Evolutionary conservation across 768 basidiomycete species (phyloP).

Genomic region (Hortiboletus flavorubellus): DNA sequence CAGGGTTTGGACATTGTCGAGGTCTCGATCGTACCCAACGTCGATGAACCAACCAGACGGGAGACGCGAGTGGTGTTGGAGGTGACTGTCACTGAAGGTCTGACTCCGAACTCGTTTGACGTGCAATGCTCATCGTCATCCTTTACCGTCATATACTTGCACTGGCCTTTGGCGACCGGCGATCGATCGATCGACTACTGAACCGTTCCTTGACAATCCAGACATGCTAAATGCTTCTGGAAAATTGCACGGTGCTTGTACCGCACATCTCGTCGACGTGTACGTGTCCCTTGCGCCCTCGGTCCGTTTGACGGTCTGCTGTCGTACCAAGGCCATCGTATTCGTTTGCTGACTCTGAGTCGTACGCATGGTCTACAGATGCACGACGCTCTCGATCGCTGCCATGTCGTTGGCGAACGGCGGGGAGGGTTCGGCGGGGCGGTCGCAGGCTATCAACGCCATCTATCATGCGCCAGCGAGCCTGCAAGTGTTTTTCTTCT

Average conservation of each 20-base stretch:
- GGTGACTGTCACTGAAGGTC: conserved; percentile 45
- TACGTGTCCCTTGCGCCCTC: conserved; percentile 11
- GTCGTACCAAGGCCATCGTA: neutral
- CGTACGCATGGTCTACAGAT: conserved; percentile 28
- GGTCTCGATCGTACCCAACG: conserved; percentile 37
- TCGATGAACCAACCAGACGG: conserved; percentile 34
- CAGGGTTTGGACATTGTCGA: conserved; percentile 29
- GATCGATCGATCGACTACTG: neutral
- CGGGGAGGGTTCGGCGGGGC: conserved; percentile 29
- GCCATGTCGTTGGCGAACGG: conserved; percentile 35
- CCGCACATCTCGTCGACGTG: conserved; percentile 47
- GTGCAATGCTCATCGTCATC: neutral
- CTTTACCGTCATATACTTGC: neutral
- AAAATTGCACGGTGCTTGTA: conserved; percentile 41
- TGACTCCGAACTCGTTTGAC: neutral
- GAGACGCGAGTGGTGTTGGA: conserved; percentile 42
- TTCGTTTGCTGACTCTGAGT: neutral
- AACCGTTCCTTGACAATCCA: conserved; percentile 14
- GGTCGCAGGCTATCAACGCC: conserved; percentile 45
- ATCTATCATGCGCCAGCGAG: conserved; percentile 43
- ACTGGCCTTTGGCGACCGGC: neutral
- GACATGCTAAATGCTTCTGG: conserved; percentile 44
- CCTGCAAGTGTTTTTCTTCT: conserved; percentile 28
- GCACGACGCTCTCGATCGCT: conserved; percentile 38
- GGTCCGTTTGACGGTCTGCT: neutral